A percentile compares a stretch with the other conserved stretches of the same genome.
These are phyloP conservation scores for Kuraishia piskuri DNA, from an alignment of 805 yeast genomes.

Conservation along the genomic window DNA sequence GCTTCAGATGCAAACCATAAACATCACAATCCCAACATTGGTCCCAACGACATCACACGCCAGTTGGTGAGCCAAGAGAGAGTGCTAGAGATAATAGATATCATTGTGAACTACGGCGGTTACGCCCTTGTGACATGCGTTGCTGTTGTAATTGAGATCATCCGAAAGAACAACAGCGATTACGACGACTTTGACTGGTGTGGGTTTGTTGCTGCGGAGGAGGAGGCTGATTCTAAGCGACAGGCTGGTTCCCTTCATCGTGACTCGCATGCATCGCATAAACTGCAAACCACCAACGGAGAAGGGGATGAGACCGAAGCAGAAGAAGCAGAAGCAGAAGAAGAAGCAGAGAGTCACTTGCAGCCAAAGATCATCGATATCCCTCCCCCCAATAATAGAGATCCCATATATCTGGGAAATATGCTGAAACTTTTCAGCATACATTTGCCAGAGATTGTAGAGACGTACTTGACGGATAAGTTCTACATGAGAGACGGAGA, in stretches of 20 bases:
- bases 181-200: slow-evolving; percentile 54
- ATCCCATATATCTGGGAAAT: slow-evolving; percentile 86
- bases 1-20: slow-evolving; percentile 17
- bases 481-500: slow-evolving; percentile 9
- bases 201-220: slow-evolving; percentile 11
- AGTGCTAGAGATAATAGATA: slow-evolving; percentile 56
- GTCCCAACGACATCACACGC: slow-evolving; percentile 91
- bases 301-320: slow-evolving; percentile 11
- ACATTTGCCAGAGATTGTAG: slow-evolving; percentile 21
- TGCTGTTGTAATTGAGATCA: slow-evolving; percentile 85
- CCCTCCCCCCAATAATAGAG: slow-evolving; percentile 63
- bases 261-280: neutral
- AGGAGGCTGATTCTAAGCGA: slow-evolving; percentile 1
- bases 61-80: slow-evolving; percentile 72
- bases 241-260: neutral
- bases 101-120: slow-evolving; percentile 73
- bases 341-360: neutral
- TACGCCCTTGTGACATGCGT: slow-evolving; percentile 86
- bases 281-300: neutral
- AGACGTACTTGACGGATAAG: slow-evolving; percentile 20
- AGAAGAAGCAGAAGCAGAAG: slow-evolving; percentile 3
- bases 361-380: neutral
- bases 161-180: slow-evolving; percentile 91
- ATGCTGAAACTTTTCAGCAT: slow-evolving; percentile 69
- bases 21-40: slow-evolving; percentile 80